These are phyloP conservation scores for Euphorbia schlechtendalii DNA, from an alignment of 441 rosid species.

Conservation along the genomic window DNA sequence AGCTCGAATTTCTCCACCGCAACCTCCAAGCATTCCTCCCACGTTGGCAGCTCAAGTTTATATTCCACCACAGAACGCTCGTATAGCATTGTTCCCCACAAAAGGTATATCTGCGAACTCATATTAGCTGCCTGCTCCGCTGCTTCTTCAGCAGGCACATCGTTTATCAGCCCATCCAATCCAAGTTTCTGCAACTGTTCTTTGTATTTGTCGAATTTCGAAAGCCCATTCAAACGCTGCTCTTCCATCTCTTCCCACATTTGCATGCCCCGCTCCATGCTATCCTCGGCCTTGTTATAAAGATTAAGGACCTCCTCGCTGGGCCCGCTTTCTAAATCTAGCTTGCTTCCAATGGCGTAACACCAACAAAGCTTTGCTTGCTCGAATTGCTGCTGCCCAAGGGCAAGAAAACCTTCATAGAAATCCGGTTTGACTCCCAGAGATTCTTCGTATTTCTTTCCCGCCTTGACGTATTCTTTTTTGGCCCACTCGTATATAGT, in stretches of 20 bases:
- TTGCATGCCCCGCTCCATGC: constrained; percentile 90
- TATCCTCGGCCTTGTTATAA: constrained; percentile 84
- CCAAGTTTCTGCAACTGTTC: constrained; percentile 53
- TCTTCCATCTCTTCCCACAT: constrained; percentile 90
- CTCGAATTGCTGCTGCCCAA: constrained; percentile 87
- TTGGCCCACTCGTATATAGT: constrained; percentile 64
- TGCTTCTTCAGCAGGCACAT: constrained; percentile 52
- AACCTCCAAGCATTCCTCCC: constrained; percentile 96
- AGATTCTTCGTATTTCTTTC: constrained; percentile 65
- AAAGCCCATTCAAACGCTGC: constrained; percentile 53
- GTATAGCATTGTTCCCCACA: constrained; percentile 91
- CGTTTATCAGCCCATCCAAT: constrained; percentile 50
- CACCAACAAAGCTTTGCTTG: constrained; percentile 94
- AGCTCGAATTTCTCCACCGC: constrained; percentile 90
- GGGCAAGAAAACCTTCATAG: constrained; percentile 80
- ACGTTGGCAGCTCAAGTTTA: constrained; percentile 72
- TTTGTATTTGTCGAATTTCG: constrained; percentile 51
- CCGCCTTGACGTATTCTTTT: constrained; percentile 60
- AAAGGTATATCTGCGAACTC: constrained; percentile 80
- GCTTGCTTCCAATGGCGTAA: constrained; percentile 61
- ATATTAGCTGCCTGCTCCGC: constrained; percentile 70
- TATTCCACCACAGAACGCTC: constrained; percentile 87
- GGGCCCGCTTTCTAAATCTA: constrained; percentile 53
- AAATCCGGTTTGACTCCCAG: constrained; percentile 79
- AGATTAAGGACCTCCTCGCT: constrained; percentile 69